These are phyloP conservation scores for Lentinula detonsa DNA, from an alignment of 768 basidiomycete species.

Conservation along the genomic window DNA sequence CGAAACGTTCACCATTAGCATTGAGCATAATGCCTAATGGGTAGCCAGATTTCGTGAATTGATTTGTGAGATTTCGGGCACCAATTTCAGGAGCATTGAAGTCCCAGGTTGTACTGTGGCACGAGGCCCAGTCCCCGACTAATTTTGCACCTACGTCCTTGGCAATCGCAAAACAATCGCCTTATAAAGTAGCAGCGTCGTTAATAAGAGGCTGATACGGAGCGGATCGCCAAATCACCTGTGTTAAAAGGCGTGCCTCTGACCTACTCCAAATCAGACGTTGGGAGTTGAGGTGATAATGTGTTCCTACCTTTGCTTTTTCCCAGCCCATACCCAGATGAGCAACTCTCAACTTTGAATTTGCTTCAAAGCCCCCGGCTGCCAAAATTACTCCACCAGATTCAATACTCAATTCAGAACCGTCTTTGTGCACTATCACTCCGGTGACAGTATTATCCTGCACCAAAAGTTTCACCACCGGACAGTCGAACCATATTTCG, in stretches of 20 bases:
- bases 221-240: conserved; percentile 9
- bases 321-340: conserved; percentile 57
- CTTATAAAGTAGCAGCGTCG: not conserved
- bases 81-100: conserved; percentile 51
- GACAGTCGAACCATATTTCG: conserved; percentile 51
- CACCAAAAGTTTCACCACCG: conserved; percentile 33
- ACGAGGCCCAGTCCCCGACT: conserved; percentile 65
- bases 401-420: conserved; percentile 27
- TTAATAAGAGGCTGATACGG: not conserved
- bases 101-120: conserved; percentile 71
- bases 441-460: conserved; percentile 37
- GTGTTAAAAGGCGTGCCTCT: conserved; percentile 68
- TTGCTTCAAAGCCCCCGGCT: conserved; percentile 64
- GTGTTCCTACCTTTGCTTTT: conserved; percentile 40
- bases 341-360: conserved; percentile 39
- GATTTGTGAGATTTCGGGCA: conserved; percentile 56
- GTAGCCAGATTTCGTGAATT: conserved; percentile 71
- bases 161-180: conserved; percentile 57
- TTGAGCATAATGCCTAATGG: conserved; percentile 70
- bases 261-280: conserved; percentile 30
- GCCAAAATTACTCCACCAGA: conserved; percentile 51
- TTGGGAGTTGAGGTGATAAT: not conserved
- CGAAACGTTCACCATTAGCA: conserved; percentile 49
- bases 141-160: conserved; percentile 43
- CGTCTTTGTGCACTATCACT: conserved; percentile 34